phyloP scores from a whole-genome alignment of 2,329 filamentous ascomycete genomes.

The Botryosphaeria dothidea region DNA sequence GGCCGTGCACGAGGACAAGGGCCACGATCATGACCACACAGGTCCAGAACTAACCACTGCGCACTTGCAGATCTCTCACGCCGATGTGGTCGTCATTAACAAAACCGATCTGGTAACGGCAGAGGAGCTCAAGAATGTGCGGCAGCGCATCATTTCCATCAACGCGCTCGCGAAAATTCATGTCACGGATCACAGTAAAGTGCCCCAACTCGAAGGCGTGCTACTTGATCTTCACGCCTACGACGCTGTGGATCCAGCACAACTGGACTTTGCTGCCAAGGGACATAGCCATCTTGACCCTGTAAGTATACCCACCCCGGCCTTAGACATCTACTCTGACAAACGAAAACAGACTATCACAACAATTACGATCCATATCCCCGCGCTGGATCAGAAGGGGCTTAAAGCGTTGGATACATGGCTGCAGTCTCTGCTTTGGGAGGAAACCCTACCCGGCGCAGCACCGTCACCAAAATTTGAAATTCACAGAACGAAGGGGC shows the following conservation, averaged over 20 bases:
- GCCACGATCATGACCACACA: constrained; percentile 45
- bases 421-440: constrained; percentile 84
- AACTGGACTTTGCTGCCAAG: constrained; percentile 68
- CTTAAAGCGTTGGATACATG: constrained; percentile 72
- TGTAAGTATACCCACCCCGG: constrained; percentile 50
- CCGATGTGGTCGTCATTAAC: constrained; percentile 92
- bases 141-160: constrained; percentile 74
- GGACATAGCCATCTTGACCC: constrained; percentile 91
- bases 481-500: constrained; percentile 85
- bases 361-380: constrained; percentile 72
- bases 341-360: constrained; percentile 68
- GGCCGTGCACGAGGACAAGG: constrained; percentile 54
- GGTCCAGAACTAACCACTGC: constrained; percentile 83
- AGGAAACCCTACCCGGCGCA: constrained; percentile 59
- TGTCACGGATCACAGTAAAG: constrained; percentile 74
- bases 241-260: constrained; percentile 68
- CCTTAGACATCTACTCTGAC: neutral
- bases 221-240: constrained; percentile 92
- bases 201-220: constrained; percentile 81
- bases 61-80: constrained; percentile 94
- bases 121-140: constrained; percentile 68
- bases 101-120: constrained; percentile 81
- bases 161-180: constrained; percentile 87
- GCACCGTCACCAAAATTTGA: constrained; percentile 58
- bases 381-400: constrained; percentile 58